Base-by-base conservation (phyloP, 371 early-diverging fungal species). In the Lichtheimia ornata region DNA sequence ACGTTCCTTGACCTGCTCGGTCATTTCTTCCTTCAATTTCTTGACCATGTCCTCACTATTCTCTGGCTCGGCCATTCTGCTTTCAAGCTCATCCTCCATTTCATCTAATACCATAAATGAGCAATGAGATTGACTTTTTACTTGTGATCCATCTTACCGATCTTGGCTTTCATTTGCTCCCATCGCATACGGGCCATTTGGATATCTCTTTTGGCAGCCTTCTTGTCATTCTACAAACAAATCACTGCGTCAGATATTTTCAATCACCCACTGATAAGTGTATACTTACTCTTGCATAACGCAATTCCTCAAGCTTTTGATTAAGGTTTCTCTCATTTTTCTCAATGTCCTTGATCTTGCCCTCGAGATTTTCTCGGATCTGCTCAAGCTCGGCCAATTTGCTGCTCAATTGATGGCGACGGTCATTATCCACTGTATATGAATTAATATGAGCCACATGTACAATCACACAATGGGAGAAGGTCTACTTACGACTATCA, bases 401-500 rank as follows among this genome's bases (percentile, higher is more conserved):
- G 5, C 60, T 58, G 7, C 60, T 63, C 28, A 74, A 63, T 25
- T 45, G 17, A 0, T 62, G 55, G 11, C 51, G 62, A 5, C 67
- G 72, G 25, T 67, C 69, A 22, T 71, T 70, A 56, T 74, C 69
- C 20, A 74, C 70, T 73, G 22, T 22, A 63, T 44, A 18, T 15
- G 2, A 44, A 45, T 24, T 49, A 14, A 41, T 59, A 41, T 18
- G 11, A 28, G 22, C n/a, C 17, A 47, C 17, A 47, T 47, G 18
- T 7, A 35, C 0, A 47, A 5, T 5, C 11, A 1, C 1, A 0
- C 47, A 47, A n/a, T n/a, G n/a, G 6, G 14, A 9, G 5, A 17
- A n/a, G 18, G 20, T 0, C 7, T 22, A 49, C 58, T 69, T 78
- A 80, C 88, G 72, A 20, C 84, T 64, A 55, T 76, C 64, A n/a